Base-by-base conservation (phyloP, 441 rosid species). In the Iberis amara region DNA sequence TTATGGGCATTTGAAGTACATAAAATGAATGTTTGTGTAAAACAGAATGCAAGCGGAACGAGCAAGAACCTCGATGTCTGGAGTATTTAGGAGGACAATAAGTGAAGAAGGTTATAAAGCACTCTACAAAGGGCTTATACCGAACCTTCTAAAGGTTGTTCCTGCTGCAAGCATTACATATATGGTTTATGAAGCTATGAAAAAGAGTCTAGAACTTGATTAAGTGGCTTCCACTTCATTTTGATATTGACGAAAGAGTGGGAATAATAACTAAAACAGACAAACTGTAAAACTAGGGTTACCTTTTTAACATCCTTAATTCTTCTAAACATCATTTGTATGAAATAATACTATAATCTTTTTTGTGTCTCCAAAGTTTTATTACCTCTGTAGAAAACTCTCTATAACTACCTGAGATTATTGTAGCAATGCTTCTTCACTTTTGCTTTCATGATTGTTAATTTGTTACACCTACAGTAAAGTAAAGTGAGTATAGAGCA, bases 141-240 rank as follows among this genome's bases (percentile, higher is more conserved):
- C 86, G 27, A 80, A 80, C 50, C 47, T 80, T 71, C 74, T 80
- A 28, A 77, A 77, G 67, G 86, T 77, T 41, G 79, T 80, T 53
- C 86, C 82, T 39, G 77, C 82, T 48, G 82, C 82, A 32, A 80
- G 86, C 68, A 80, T 80, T 57, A 77, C 86, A n/a, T 80, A 80
- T 61, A 55, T 77, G 73, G 82, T 76, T 57, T 81, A 81, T 36
- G 88, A 81, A 68, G 65, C 69, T 44, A 78, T 78, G 87, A 81
- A 81, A 63, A 78, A 76, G 74, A 76, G 74, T 44, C 66, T 81
- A 38, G 78, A 74, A 44, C 73, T 81, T 65, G 80, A 76, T 47
- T 73, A 63, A n/a, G 8, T 46, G 51, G 73, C 40, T 51, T 61
- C 38, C 27, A 35, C 55, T 39, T 52, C 46, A 51, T 33, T 52